Base-by-base conservation (phyloP, 1,139 yeast species). In the Hemisphaericaspora xylofermentans region DNA sequence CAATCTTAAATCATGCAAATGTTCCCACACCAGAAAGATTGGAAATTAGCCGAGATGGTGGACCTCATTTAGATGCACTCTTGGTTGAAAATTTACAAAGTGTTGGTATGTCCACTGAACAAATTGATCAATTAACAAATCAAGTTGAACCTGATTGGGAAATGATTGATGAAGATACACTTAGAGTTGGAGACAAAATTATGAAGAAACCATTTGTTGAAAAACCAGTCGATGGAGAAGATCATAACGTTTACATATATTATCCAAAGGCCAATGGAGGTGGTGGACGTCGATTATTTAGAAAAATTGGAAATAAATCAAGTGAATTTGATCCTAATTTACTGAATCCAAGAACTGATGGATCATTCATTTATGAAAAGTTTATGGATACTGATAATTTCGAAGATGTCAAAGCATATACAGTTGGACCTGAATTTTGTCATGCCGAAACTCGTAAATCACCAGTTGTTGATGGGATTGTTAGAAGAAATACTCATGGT, bases 171-270 rank as follows among this genome's bases (percentile, higher is more conserved):
- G 73, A 67, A n/a, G 98, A 94, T 57, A 88, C 97, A 0, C 73
- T 94, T 42, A 71, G 71, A 43, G 93, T 93, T 19, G 80, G 86
- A 49, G 96, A 95, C 3, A 63, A 78, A 51, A 67, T 71, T 12
- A 67, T 94, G 64, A 73, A 71, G 35, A 94, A 94, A 57, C 99
- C 99, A 7, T 94, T 82, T 71, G 98, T 94, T 24, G 99, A 94
- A 62, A 94, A 94, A 55, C 99, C 99, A 1, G 98, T 93, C 6
- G 97, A 94, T 64, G 99, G 99, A 36, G 99, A 94, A 64, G 96
- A 94, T 62, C 99, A 94, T 64, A 94, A 94, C 60, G 93, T 94
- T 35, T 88, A 85, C 61, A 93, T 94, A 36, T 94, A 94, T 63
- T 93, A 93, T 60, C 86, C 94, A 31, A 78, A 80, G 43, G 78